A percentile compares a stretch with the other conserved stretches of the same genome.
phyloP scores from a whole-genome alignment of 129 eudicot genomes.

The Ambrosia artemisiifolia region DNA sequence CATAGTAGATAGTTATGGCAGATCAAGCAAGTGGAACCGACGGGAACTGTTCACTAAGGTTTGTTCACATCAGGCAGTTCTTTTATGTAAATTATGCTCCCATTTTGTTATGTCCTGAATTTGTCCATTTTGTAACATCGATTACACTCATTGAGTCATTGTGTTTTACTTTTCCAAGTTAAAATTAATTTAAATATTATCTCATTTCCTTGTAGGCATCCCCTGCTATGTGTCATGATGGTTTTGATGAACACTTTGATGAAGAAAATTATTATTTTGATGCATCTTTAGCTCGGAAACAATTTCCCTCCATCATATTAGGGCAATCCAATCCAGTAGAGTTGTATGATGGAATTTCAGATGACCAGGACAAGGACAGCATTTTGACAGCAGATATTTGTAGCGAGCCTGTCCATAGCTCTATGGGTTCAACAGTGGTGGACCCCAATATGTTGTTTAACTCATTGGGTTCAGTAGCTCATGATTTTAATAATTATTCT shows the following conservation, averaged over 20 bases:
- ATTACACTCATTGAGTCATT: background rate
- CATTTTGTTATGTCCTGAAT: background rate
- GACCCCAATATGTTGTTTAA: slow-evolving; percentile 34
- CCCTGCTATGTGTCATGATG: slow-evolving; percentile 48
- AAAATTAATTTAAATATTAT: slow-evolving; percentile 12
- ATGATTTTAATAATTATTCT: slow-evolving; percentile 20
- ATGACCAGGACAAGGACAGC: slow-evolving; percentile 29
- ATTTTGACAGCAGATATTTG: slow-evolving; percentile 30
- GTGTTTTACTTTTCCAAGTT: background rate
- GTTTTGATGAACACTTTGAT: slow-evolving; percentile 50
- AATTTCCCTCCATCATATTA: slow-evolving; percentile 67
- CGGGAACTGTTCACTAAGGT: slow-evolving; percentile 46
- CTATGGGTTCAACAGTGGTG: slow-evolving; percentile 33
- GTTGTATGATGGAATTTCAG: slow-evolving; percentile 57
- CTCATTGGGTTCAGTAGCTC: slow-evolving; percentile 30
- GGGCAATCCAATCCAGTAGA: slow-evolving; percentile 63
- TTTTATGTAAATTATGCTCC: slow-evolving; percentile 6
- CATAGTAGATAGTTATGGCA: slow-evolving; percentile 51
- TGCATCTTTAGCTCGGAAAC: slow-evolving; percentile 53
- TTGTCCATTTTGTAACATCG: background rate
- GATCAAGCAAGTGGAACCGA: slow-evolving; percentile 34
- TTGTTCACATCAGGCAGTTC: slow-evolving; percentile 9
- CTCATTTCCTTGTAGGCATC: slow-evolving; percentile 53
- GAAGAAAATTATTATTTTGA: slow-evolving; percentile 47
- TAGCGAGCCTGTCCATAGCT: slow-evolving; percentile 14